phyloP scores from a whole-genome alignment of 1,139 yeast species.

The Yamadazyma membranifaciens region DNA sequence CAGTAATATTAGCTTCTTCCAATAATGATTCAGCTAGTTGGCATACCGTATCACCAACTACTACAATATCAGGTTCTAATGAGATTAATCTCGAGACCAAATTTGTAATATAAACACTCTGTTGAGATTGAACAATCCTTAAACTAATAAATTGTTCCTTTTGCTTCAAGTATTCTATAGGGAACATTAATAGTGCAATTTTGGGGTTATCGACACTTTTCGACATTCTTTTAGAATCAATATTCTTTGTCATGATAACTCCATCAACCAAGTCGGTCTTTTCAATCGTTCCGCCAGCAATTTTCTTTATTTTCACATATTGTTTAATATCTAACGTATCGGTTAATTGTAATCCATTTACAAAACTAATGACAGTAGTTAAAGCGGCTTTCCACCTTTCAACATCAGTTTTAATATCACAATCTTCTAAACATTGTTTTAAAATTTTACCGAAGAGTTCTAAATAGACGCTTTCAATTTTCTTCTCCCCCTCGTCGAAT shows the following conservation, averaged over 20 bases:
- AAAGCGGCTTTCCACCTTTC: slow-evolving; percentile 40
- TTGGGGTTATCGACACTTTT: slow-evolving; percentile 61
- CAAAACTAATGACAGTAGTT: slow-evolving; percentile 23
- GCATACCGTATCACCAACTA: slow-evolving; percentile 79
- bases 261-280: slow-evolving; percentile 74
- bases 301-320: slow-evolving; percentile 81
- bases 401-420: slow-evolving; percentile 39
- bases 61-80: slow-evolving; percentile 73
- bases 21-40: slow-evolving; percentile 77
- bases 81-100: slow-evolving; percentile 77
- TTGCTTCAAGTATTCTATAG: slow-evolving; percentile 76
- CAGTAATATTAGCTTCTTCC: slow-evolving; percentile 74
- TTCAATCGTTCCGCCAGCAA: slow-evolving; percentile 67
- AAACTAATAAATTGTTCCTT: slow-evolving; percentile 78
- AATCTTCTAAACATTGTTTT: slow-evolving; percentile 65
- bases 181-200: slow-evolving; percentile 82
- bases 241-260: slow-evolving; percentile 75
- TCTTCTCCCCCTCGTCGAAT: slow-evolving; percentile 11
- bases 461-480: slow-evolving; percentile 18
- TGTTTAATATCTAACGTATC: slow-evolving; percentile 84
- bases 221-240: slow-evolving; percentile 84
- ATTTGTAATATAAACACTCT: slow-evolving; percentile 78
- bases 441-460: slow-evolving; percentile 39
- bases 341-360: slow-evolving; percentile 40
- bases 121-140: slow-evolving; percentile 85